Evolutionary conservation across 768 basidiomycete species (phyloP).

Genomic region (Rhodocollybia butyracea): DNA sequence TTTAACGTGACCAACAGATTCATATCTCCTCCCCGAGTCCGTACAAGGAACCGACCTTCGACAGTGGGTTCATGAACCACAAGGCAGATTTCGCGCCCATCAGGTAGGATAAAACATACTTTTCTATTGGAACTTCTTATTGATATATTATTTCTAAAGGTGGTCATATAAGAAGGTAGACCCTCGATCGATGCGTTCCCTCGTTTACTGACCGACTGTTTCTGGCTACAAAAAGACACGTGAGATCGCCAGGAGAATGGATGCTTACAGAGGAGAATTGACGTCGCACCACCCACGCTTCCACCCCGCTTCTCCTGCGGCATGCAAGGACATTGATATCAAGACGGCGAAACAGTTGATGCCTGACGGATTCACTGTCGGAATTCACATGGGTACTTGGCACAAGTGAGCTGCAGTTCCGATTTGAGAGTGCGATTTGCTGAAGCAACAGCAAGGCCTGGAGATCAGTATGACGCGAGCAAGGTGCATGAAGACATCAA

Average conservation of each 20-base stretch:
- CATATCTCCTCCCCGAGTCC: conserved; percentile 60
- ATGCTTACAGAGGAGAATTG: conserved; percentile 68
- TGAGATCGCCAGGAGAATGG: conserved; percentile 70
- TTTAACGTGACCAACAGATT: conserved; percentile 35
- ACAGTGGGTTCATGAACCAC: conserved; percentile 78
- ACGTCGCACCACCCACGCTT: conserved; percentile 73
- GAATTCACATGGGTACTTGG: conserved; percentile 73
- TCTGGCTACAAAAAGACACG: conserved; percentile 77
- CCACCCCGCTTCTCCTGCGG: conserved; percentile 66
- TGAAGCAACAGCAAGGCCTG: conserved; percentile 30
- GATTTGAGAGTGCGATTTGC: neutral
- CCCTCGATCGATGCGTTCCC: too few species aligned
- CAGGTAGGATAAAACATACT: too few species aligned
- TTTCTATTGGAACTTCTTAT: too few species aligned
- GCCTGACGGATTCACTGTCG: conserved; percentile 61
- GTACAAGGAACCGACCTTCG: conserved; percentile 61
- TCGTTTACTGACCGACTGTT: too few species aligned
- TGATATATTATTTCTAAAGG: too few species aligned
- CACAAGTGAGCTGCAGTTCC: conserved; percentile 32
- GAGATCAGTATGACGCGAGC: conserved; percentile 46
- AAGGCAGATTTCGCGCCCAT: conserved; percentile 76
- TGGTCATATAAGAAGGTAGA: too few species aligned
- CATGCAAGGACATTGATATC: conserved; percentile 60
- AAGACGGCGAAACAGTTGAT: conserved; percentile 59
- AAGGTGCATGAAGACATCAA: conserved; percentile 65